phyloP scores from a whole-genome alignment of 148 eudicot genomes.

The Chenopodium berlandieri region DNA sequence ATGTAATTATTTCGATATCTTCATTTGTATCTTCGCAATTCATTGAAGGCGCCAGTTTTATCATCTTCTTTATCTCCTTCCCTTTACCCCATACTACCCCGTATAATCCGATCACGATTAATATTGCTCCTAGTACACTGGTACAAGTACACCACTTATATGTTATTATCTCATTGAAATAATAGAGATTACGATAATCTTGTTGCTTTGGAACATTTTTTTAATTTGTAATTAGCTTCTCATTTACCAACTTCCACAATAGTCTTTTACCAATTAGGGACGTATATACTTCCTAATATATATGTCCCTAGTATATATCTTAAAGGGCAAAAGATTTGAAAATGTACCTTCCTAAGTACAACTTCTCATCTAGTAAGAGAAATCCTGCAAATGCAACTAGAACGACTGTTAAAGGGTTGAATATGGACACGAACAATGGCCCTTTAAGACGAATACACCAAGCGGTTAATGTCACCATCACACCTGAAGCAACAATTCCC shows the following conservation, averaged over 20 bases:
- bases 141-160: too few relatives aligned
- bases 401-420: constrained; percentile 54
- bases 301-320: too few relatives aligned
- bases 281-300: neutral
- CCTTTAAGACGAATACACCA: constrained; percentile 54
- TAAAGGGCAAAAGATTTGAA: neutral
- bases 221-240: too few relatives aligned
- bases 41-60: constrained; percentile 26
- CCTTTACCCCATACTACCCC: too few relatives aligned
- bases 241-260: neutral
- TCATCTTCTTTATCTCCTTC: constrained; percentile 39
- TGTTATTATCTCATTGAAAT: neutral
- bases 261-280: neutral
- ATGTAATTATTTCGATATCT: too few relatives aligned
- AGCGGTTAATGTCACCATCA: constrained; percentile 32
- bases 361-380: constrained; percentile 45
- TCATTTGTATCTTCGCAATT: neutral
- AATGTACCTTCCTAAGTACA: constrained; percentile 60
- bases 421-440: constrained; percentile 57
- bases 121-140: too few relatives aligned
- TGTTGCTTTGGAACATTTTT: too few relatives aligned
- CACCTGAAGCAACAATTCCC: constrained; percentile 53
- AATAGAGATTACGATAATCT: too few relatives aligned
- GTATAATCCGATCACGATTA: too few relatives aligned
- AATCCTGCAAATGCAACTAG: constrained; percentile 46